These are phyloP conservation scores for Sanguinoderma infundibulare DNA, from an alignment of 1,284 basidiomycete species.

Conservation along the genomic window DNA sequence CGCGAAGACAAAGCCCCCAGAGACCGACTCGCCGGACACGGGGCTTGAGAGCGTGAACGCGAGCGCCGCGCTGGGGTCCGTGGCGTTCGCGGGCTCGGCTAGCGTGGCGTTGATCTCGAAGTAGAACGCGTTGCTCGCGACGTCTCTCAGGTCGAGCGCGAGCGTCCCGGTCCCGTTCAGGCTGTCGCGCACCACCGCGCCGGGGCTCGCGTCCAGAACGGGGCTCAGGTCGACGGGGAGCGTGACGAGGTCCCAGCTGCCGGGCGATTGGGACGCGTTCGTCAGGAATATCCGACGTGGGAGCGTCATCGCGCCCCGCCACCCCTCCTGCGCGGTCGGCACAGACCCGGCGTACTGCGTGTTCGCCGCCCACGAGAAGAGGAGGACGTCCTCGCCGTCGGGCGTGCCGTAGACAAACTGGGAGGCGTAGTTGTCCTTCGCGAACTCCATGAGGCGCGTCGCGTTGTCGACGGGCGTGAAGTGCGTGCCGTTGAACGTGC, in stretches of 20 bases:
- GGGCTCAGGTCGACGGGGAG: constrained; percentile 7
- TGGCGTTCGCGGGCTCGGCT: background rate
- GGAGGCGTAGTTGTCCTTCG: constrained; percentile 24
- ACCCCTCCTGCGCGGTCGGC: constrained; percentile 21
- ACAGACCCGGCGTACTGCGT: constrained; percentile 16
- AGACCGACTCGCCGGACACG: constrained; percentile 17
- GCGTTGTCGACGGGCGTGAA: constrained; percentile 15
- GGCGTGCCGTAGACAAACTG: constrained; percentile 21
- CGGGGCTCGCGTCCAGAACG: background rate
- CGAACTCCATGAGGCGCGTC: constrained; percentile 19
- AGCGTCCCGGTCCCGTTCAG: constrained; percentile 1
- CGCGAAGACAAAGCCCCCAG: constrained; percentile 14
- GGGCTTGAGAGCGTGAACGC: constrained; percentile 14
- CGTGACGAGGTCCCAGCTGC: constrained; percentile 17
- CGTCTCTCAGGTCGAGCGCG: constrained; percentile 10
- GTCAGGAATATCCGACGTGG: constrained; percentile 18
- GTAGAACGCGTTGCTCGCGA: constrained; percentile 18
- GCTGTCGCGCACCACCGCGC: background rate
- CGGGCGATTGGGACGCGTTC: background rate
- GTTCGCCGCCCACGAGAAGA: constrained; percentile 17
- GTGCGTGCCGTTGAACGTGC: constrained; percentile 21
- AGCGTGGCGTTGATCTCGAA: constrained; percentile 14
- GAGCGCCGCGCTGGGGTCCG: constrained; percentile 8
- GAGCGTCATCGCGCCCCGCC: constrained; percentile 22
- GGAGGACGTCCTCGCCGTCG: constrained; percentile 13